Evolutionary conservation across 2,329 filamentous ascomycete genomes (phyloP).

Genomic region (Anisogramma anomala): DNA sequence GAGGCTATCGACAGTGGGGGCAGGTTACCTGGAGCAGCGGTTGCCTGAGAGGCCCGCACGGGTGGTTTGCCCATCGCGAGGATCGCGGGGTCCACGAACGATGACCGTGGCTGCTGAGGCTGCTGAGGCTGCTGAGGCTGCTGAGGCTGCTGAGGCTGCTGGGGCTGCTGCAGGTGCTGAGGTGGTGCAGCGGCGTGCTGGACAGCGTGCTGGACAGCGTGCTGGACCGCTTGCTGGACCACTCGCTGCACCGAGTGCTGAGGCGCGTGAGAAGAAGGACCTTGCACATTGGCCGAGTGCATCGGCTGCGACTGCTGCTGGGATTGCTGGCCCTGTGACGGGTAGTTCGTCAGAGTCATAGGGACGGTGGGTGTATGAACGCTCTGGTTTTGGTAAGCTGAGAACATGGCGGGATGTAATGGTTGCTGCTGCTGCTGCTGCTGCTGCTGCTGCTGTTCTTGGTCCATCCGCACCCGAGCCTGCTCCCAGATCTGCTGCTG

Average conservation of each 20-base stretch:
- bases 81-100: conserved; percentile 74
- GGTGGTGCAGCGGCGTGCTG: neutral
- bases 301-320: conserved; percentile 7
- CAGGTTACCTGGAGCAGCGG: neutral
- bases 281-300: too few relatives aligned
- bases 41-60: conserved; percentile 16
- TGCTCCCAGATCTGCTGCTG: too few relatives aligned
- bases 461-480: too few relatives aligned
- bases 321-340: neutral
- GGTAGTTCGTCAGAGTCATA: too few relatives aligned
- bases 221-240: too few relatives aligned
- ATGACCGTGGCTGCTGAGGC: conserved; percentile 20
- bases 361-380: too few relatives aligned
- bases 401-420: neutral
- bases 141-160: too few relatives aligned
- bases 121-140: conserved; percentile 11
- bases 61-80: conserved; percentile 50
- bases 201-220: too few relatives aligned
- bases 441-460: neutral
- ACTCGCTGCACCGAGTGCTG: too few relatives aligned
- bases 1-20: conserved; percentile 1
- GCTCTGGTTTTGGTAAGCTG: neutral
- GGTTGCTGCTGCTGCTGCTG: conserved; percentile 4
- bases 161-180: conserved; percentile 18
- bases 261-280: neutral